Conservation (phyloP, 805 yeast genomes). For the Wickerhamiella azymoides region DNA sequence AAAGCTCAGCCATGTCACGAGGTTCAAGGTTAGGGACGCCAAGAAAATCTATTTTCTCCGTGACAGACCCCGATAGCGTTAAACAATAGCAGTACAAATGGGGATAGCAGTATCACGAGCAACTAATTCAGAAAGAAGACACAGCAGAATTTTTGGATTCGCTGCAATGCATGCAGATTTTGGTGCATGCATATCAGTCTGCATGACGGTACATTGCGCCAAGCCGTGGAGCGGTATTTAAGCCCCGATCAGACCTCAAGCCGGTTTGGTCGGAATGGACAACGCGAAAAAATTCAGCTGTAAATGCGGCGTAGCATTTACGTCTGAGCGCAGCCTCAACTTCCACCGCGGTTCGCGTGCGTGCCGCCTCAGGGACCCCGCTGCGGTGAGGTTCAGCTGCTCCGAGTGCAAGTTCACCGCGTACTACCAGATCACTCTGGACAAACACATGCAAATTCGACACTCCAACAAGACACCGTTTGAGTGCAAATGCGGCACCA, state of each 20-base stretch:
- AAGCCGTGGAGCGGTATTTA: background rate
- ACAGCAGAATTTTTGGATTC: background rate
- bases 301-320: constrained; percentile 8
- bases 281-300: constrained; percentile 3
- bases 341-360: constrained; percentile 9
- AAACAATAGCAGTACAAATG: too few relatives aligned
- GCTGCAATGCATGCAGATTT: background rate
- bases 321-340: constrained; percentile 7
- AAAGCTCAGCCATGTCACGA: background rate
- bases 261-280: background rate
- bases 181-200: background rate
- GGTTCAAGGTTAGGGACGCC: background rate
- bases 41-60: background rate
- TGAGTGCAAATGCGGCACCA: constrained; percentile 7
- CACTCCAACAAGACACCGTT: constrained; percentile 4
- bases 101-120: too few relatives aligned
- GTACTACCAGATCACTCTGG: constrained; percentile 6
- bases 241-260: background rate
- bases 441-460: constrained; percentile 8
- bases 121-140: too few relatives aligned
- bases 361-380: constrained; percentile 9
- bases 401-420: constrained; percentile 9
- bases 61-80: background rate
- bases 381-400: constrained; percentile 6
- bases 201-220: background rate